Percentiles rank a stretch among this genome's conserved stretches.
Evolutionary conservation across 176 grass and related monocot genomes (phyloP).

Genomic region (Paspalum notatum): DNA sequence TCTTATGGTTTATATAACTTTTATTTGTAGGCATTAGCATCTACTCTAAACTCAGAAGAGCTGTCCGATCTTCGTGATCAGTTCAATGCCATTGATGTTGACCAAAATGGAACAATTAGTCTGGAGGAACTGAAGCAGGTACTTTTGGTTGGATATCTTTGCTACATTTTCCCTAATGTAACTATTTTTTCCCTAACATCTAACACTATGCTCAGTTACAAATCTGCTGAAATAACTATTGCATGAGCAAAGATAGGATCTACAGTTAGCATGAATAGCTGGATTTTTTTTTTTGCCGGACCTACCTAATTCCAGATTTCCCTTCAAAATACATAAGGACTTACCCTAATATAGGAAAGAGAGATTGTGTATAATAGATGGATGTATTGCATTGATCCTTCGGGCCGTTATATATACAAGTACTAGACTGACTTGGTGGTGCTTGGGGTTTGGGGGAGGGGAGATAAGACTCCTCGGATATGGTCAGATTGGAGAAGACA

Average conservation of each 20-base stretch:
- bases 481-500: too few relatives aligned
- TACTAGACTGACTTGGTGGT: too few relatives aligned
- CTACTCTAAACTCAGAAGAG: conserved; percentile 79
- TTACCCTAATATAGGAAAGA: not conserved
- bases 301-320: not conserved
- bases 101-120: conserved; percentile 93
- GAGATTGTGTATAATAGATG: too few relatives aligned
- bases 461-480: too few relatives aligned
- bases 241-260: not conserved
- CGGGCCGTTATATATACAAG: too few relatives aligned
- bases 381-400: too few relatives aligned
- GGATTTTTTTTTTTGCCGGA: not conserved
- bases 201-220: not conserved
- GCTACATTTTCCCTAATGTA: not conserved
- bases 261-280: not conserved
- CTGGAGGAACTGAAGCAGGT: conserved; percentile 91
- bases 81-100: conserved; percentile 91
- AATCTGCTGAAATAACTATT: not conserved
- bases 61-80: conserved; percentile 84
- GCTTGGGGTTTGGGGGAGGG: too few relatives aligned
- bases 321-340: not conserved
- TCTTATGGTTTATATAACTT: conserved; percentile 26
- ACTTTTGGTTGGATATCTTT: conserved; percentile 25
- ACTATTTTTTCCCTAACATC: not conserved
- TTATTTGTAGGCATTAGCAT: conserved; percentile 80